A percentile compares a stretch with the other conserved stretches of the same genome.
Evolutionary conservation across 2,329 filamentous ascomycete genomes (phyloP).

Genomic region (Colletotrichum sp.): DNA sequence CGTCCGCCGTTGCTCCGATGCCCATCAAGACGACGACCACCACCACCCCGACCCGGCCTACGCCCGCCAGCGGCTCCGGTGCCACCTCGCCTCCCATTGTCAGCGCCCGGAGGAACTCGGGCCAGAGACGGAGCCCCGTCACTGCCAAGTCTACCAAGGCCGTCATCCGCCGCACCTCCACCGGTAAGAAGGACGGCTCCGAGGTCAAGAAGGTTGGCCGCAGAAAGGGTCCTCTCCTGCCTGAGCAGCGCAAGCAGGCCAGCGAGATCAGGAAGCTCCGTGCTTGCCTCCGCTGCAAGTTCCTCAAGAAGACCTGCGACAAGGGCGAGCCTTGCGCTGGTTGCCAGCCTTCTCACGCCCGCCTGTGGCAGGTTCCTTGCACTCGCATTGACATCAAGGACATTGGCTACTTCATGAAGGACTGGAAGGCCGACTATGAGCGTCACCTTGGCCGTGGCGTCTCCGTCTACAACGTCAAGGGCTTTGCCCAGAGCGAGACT

Average conservation of each 20-base stretch:
- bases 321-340: slow-evolving; percentile 96
- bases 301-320: slow-evolving; percentile 98
- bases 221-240: slow-evolving; percentile 85
- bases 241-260: slow-evolving; percentile 94
- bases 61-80: slow-evolving; percentile 66
- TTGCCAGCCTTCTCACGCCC: slow-evolving; percentile 93
- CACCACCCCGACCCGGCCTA: slow-evolving; percentile 62
- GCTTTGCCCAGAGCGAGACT: slow-evolving; percentile 70
- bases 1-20: slow-evolving; percentile 71
- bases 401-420: slow-evolving; percentile 98
- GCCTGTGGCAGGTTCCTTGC: slow-evolving; percentile 96
- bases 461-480: slow-evolving; percentile 94
- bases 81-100: slow-evolving; percentile 67
- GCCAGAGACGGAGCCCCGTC: slow-evolving; percentile 76
- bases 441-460: slow-evolving; percentile 86
- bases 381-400: slow-evolving; percentile 99
- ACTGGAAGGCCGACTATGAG: slow-evolving; percentile 97
- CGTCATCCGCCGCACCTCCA: slow-evolving; percentile 79
- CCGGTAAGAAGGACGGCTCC: slow-evolving; percentile 78
- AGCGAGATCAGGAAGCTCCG: slow-evolving; percentile 95
- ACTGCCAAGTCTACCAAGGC: slow-evolving; percentile 79
- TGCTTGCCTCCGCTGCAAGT: slow-evolving; percentile 95
- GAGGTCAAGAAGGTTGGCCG: slow-evolving; percentile 92
- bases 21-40: slow-evolving; percentile 69
- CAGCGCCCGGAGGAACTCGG: slow-evolving; percentile 68